Evolutionary conservation across 2,329 filamentous ascomycete genomes (phyloP).

Genomic region (Keithomyces neogunnii): DNA sequence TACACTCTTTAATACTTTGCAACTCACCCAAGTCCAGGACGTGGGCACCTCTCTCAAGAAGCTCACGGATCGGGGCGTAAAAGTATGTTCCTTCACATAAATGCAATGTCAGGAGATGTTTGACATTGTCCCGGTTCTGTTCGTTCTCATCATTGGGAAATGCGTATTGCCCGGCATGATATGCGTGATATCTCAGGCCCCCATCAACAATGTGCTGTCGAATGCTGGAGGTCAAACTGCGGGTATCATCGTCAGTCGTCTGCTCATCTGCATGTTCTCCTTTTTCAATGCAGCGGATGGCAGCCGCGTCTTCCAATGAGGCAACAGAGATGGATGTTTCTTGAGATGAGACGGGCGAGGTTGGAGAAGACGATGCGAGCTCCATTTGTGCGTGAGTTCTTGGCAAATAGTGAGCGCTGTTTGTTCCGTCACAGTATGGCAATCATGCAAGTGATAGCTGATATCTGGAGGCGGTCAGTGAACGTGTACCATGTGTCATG

Average conservation of each 20-base stretch:
- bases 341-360: slow-evolving; percentile 1
- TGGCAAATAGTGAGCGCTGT: not conserved
- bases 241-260: slow-evolving; percentile 23
- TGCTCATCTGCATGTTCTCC: slow-evolving; percentile 18
- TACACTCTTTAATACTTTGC: not conserved
- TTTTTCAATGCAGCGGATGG: slow-evolving; percentile 24
- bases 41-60: slow-evolving; percentile 28
- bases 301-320: slow-evolving; percentile 17
- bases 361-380: not conserved
- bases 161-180: slow-evolving; percentile 31
- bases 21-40: slow-evolving; percentile 39
- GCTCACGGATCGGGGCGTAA: slow-evolving; percentile 32
- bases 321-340: slow-evolving; percentile 21
- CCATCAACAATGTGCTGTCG: slow-evolving; percentile 34
- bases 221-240: slow-evolving; percentile 33
- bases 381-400: not conserved
- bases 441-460: not conserved
- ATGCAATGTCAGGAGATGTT: slow-evolving; percentile 30
- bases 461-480: not conserved
- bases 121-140: slow-evolving; percentile 32
- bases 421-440: too few relatives aligned
- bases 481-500: too few relatives aligned
- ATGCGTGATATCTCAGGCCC: slow-evolving; percentile 30
- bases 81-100: slow-evolving; percentile 32
- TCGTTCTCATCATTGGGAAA: slow-evolving; percentile 36